phyloP scores from a whole-genome alignment of 1,284 basidiomycete species.

The Phlebopus sp. region DNA sequence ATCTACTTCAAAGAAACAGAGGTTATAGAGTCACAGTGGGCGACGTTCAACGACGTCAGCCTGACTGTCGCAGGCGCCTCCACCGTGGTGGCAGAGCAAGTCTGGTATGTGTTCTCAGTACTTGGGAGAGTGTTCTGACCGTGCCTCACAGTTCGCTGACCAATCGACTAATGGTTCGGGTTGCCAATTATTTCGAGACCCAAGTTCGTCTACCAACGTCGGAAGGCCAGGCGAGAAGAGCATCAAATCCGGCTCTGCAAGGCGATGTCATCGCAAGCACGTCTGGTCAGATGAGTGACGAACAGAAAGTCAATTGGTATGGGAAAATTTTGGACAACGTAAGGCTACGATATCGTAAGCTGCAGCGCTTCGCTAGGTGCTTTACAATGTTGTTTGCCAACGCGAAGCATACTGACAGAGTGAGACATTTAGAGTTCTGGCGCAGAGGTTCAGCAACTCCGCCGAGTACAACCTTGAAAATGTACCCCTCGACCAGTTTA shows the following conservation, averaged over 20 bases:
- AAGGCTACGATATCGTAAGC: conserved; percentile 87
- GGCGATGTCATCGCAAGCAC: conserved; percentile 26
- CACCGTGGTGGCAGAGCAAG: conserved; percentile 88
- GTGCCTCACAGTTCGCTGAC: conserved; percentile 65
- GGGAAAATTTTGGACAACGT: conserved; percentile 93
- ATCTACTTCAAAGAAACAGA: conserved; percentile 98
- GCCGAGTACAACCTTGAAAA: conserved; percentile 90
- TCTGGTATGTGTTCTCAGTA: conserved; percentile 61
- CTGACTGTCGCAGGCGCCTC: conserved; percentile 89
- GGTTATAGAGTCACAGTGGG: conserved; percentile 94
- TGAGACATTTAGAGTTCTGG: conserved; percentile 55
- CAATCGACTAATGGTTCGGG: conserved; percentile 86
- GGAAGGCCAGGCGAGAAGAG: conserved; percentile 23
- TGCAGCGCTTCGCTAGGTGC: conserved; percentile 90
- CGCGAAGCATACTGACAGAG: conserved; percentile 9
- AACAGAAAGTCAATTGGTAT: conserved; percentile 88
- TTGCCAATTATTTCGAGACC: conserved; percentile 91
- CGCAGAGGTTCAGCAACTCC: conserved; percentile 91
- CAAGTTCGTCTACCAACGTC: conserved; percentile 78
- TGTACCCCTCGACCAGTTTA: conserved; percentile 78
- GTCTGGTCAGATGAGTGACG: conserved; percentile 61
- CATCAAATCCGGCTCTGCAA: conserved; percentile 22
- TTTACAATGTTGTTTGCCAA: conserved; percentile 16
- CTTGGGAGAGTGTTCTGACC: background rate
- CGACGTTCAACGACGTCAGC: conserved; percentile 92